A percentile compares a stretch with the other conserved stretches of the same genome.
These are phyloP conservation scores for Mortierella sp. DNA, from an alignment of 371 early-diverging fungal genomes.

Conservation along the genomic window DNA sequence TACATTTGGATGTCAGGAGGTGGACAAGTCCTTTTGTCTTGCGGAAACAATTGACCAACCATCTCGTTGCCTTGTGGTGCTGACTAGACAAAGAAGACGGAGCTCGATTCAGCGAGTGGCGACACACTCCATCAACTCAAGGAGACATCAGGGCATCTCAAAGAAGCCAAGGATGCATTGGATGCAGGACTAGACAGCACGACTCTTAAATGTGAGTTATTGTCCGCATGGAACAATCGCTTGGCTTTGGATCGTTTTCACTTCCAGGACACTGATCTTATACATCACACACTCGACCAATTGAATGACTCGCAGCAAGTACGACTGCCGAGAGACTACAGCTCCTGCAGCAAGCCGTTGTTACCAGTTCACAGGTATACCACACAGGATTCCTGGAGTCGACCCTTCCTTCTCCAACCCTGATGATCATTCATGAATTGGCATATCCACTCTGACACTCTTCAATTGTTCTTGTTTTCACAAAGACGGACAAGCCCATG, in stretches of 20 bases:
- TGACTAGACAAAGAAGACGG: slow-evolving; percentile 26
- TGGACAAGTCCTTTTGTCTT: too few species aligned
- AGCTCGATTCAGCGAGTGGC: background rate
- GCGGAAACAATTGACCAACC: too few species aligned
- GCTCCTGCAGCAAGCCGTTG: slow-evolving; percentile 17
- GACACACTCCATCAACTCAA: background rate
- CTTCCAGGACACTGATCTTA: background rate
- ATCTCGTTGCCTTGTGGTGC: too few species aligned
- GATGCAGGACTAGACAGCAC: slow-evolving; percentile 8
- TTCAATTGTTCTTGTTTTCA: background rate
- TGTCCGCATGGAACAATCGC: too few species aligned
- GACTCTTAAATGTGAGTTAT: slow-evolving; percentile 8
- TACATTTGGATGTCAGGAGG: too few species aligned
- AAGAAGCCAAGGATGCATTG: slow-evolving; percentile 10
- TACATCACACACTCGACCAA: background rate
- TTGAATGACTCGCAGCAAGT: slow-evolving; percentile 3
- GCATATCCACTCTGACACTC: background rate
- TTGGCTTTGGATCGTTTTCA: background rate
- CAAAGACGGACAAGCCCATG: background rate
- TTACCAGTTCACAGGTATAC: slow-evolving; percentile 13
- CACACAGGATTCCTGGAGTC: too few species aligned
- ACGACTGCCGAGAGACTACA: slow-evolving; percentile 16
- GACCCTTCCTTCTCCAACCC: background rate
- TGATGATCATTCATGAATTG: background rate
- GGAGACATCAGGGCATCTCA: slow-evolving; percentile 7